Conservation (phyloP, 352 stramenopile genomes). For the Ochromonadaceae sp. region DNA sequence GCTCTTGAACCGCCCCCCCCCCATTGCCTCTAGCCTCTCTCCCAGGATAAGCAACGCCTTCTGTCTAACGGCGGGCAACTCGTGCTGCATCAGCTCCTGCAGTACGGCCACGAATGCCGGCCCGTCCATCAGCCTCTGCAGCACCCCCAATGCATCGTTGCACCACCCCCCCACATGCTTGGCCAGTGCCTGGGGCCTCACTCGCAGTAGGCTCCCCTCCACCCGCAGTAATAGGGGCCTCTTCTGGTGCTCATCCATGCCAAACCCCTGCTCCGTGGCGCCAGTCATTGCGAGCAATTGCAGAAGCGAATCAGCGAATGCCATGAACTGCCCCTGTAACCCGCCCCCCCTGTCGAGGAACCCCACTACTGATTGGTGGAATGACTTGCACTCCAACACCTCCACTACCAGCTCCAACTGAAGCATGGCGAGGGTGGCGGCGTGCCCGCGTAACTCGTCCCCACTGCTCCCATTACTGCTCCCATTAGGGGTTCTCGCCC, state of each 20-base stretch:
- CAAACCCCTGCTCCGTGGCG: no score
- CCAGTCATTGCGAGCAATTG: background rate
- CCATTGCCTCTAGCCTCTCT: background rate
- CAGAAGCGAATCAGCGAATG: background rate
- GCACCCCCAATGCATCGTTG: constrained; percentile 15
- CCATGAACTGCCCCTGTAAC: background rate
- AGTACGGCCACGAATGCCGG: constrained; percentile 28
- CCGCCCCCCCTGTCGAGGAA: background rate
- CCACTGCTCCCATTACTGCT: no score
- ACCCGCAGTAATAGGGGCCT: background rate
- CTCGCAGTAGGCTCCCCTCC: background rate
- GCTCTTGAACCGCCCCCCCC: no score
- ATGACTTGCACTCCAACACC: background rate
- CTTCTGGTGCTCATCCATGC: no score
- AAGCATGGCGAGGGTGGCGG: background rate
- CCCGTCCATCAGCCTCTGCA: constrained; percentile 25
- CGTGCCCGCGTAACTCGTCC: background rate
- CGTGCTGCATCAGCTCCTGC: constrained; percentile 25
- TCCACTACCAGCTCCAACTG: constrained; percentile 7
- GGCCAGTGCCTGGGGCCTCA: background rate
- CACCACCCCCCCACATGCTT: background rate
- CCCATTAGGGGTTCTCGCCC: no score
- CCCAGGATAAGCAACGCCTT: constrained; percentile 22
- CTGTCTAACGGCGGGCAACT: constrained; percentile 21
- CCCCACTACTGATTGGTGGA: background rate